These are phyloP conservation scores for Agarophyton chilense DNA, from an alignment of 23 red algal genomes.

Conservation along the genomic window DNA sequence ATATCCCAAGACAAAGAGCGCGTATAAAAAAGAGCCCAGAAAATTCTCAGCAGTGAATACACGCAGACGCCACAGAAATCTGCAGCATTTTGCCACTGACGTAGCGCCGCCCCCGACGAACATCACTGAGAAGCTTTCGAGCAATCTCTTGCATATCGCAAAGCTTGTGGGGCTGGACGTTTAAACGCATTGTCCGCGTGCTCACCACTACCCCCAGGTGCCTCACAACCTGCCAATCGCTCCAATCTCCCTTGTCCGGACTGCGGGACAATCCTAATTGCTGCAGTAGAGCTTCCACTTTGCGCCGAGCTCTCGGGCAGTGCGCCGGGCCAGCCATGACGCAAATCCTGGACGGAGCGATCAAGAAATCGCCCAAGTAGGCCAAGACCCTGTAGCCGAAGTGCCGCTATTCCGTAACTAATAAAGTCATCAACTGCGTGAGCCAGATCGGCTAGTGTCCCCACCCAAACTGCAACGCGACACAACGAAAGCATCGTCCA, in stretches of 20 bases:
- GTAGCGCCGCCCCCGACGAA: neutral
- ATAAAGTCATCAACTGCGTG: constrained; percentile 21
- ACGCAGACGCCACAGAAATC: constrained; percentile 46
- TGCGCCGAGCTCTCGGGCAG: neutral
- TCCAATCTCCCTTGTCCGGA: neutral
- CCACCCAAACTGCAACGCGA: constrained; percentile 43
- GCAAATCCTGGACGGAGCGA: neutral
- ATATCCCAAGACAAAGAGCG: constrained; percentile 8
- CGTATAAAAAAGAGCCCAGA: constrained; percentile 35
- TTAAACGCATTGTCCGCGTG: neutral
- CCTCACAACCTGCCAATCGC: neutral
- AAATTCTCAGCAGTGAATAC: constrained; percentile 12
- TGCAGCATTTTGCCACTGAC: neutral
- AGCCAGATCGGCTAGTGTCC: neutral
- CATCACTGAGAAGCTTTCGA: neutral
- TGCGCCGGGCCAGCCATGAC: neutral
- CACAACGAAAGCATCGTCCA: neutral
- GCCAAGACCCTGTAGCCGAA: neutral
- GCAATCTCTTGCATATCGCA: neutral
- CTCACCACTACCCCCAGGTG: neutral
- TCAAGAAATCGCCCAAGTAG: constrained; percentile 49
- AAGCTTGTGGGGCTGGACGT: neutral
- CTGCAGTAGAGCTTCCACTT: neutral
- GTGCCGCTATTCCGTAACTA: neutral
- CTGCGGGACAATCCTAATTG: neutral